phyloP scores from a whole-genome alignment of 2,329 filamentous ascomycete genomes.

The Neofusicoccum laricinum region DNA sequence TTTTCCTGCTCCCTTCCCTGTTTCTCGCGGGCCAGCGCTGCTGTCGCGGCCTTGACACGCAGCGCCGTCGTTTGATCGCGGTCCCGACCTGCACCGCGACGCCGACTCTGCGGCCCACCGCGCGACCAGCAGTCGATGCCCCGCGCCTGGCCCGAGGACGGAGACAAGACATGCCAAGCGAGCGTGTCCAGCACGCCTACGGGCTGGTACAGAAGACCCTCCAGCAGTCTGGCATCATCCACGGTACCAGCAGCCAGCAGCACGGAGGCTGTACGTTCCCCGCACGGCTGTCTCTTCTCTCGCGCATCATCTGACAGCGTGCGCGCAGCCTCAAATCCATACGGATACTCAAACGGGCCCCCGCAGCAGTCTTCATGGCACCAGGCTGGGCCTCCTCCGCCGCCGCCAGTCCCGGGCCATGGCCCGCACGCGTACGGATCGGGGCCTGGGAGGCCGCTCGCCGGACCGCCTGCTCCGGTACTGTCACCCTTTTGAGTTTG shows the following conservation, averaged over 20 bases:
- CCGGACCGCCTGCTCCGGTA: too few species aligned
- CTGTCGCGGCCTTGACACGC: too few species aligned
- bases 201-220: conserved; percentile 6
- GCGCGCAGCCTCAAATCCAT: neutral
- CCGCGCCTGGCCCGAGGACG: neutral
- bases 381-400: neutral
- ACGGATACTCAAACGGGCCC: neutral
- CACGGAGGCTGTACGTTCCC: neutral
- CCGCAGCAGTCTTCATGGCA: conserved; percentile 5
- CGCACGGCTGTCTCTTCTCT: neutral
- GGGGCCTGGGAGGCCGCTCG: too few species aligned
- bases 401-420: neutral
- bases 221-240: conserved; percentile 5
- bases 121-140: too few species aligned
- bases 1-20: neutral
- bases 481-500: neutral
- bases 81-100: too few species aligned
- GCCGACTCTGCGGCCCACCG: too few species aligned
- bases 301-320: neutral
- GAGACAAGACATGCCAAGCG: conserved; percentile 1
- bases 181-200: conserved; percentile 11
- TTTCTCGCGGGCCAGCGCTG: too few species aligned
- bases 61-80: too few species aligned
- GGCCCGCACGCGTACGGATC: neutral
- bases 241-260: neutral